Evolutionary conservation across 768 basidiomycete species (phyloP).

Genomic region (Fomitopsis serialis): DNA sequence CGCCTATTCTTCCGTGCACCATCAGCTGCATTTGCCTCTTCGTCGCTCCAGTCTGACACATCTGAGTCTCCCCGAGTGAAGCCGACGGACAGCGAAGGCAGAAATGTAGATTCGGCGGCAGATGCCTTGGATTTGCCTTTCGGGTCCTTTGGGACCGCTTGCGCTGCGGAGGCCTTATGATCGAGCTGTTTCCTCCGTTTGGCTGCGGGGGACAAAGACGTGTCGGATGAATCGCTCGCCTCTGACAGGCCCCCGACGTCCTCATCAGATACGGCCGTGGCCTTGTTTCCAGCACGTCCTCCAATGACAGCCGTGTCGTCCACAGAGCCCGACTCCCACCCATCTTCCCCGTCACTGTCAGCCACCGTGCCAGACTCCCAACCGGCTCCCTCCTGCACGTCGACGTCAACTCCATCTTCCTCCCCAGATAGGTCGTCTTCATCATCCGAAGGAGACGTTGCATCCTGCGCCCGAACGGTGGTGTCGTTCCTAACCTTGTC

Average conservation of each 20-base stretch:
- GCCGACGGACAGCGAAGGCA: conserved; percentile 85
- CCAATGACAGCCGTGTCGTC: conserved; percentile 6
- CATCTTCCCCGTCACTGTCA: conserved; percentile 21
- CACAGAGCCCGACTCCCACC: conserved; percentile 28
- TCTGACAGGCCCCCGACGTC: conserved; percentile 5
- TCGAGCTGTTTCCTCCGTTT: neutral
- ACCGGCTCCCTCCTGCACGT: conserved; percentile 28
- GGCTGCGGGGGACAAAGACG: neutral
- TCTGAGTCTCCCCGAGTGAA: conserved; percentile 77
- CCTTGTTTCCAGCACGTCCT: neutral
- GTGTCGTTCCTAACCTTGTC: too few relatives aligned
- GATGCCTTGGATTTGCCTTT: conserved; percentile 15
- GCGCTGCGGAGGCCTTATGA: conserved; percentile 6
- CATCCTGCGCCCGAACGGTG: too few relatives aligned
- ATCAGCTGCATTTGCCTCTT: conserved; percentile 43
- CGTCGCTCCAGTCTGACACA: conserved; percentile 72
- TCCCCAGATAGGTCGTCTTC: conserved; percentile 20
- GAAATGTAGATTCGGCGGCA: conserved; percentile 54
- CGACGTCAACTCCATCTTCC: conserved; percentile 14
- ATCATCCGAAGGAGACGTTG: neutral
- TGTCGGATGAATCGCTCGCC: conserved; percentile 10
- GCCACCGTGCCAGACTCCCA: conserved; percentile 52
- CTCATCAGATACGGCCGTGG: neutral
- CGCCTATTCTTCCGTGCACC: conserved; percentile 67
- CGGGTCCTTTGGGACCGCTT: conserved; percentile 13